phyloP scores from a whole-genome alignment of 2,329 filamentous ascomycete genomes.

The Claviceps spartinae region DNA sequence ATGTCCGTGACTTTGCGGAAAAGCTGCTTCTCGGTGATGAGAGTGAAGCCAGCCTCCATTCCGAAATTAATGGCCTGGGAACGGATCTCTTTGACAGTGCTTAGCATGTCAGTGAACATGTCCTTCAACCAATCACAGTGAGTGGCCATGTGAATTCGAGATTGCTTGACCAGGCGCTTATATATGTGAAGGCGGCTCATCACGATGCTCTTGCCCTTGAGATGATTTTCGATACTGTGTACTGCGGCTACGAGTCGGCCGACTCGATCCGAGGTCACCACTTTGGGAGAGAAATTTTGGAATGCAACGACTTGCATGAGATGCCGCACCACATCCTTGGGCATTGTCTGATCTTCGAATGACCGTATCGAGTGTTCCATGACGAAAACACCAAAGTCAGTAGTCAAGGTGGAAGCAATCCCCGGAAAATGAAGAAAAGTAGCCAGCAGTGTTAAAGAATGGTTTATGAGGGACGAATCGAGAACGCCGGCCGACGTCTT shows the following conservation, averaged over 20 bases:
- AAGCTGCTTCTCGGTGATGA: constrained; percentile 56
- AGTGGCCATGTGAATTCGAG: constrained; percentile 53
- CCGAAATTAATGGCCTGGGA: constrained; percentile 62
- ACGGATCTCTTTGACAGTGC: constrained; percentile 63
- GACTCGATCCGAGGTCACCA: constrained; percentile 60
- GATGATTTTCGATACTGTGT: constrained; percentile 56
- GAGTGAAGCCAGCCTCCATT: constrained; percentile 50
- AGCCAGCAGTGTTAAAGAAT: constrained; percentile 64
- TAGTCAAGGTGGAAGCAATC: constrained; percentile 56
- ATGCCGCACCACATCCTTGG: constrained; percentile 68
- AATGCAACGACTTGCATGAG: constrained; percentile 69
- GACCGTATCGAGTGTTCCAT: constrained; percentile 67
- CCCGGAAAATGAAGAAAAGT: constrained; percentile 63
- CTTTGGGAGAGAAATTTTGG: constrained; percentile 62
- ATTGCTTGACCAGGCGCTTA: constrained; percentile 59
- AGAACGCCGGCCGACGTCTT: constrained; percentile 39
- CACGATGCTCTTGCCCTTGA: constrained; percentile 70
- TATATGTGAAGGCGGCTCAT: constrained; percentile 69
- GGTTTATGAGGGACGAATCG: constrained; percentile 60
- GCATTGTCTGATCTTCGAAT: constrained; percentile 51
- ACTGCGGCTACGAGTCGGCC: constrained; percentile 58
- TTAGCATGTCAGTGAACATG: constrained; percentile 70
- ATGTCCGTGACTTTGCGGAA: constrained; percentile 54
- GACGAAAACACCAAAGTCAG: constrained; percentile 68
- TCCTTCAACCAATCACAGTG: constrained; percentile 71